phyloP scores from a whole-genome alignment of 208 protist species.

The Leishmania lainsoni region DNA sequence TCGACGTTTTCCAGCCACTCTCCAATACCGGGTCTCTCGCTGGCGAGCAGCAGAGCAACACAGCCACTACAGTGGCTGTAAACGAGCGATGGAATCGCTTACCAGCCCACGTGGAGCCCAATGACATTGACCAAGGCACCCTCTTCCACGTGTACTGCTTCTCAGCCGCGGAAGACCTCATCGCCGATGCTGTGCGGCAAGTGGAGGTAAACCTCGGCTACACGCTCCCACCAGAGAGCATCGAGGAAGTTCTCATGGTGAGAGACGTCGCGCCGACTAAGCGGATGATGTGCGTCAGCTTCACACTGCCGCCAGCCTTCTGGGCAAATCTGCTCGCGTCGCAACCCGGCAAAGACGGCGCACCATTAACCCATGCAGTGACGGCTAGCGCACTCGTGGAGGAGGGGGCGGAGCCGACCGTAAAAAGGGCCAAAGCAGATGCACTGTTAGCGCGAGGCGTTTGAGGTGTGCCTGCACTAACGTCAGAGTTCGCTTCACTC shows the following conservation, averaged over 20 bases:
- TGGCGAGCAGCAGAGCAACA: neutral
- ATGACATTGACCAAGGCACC: conserved; percentile 32
- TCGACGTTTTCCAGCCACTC: conserved; percentile 84
- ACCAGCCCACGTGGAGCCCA: conserved; percentile 6
- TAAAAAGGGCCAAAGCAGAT: neutral
- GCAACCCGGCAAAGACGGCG: neutral
- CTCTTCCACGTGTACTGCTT: conserved; percentile 92
- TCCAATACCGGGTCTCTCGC: neutral
- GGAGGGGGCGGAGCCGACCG: neutral
- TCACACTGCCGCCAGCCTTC: conserved; percentile 83
- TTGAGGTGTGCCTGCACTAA: neutral
- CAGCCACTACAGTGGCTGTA: neutral
- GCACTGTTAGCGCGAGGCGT: neutral
- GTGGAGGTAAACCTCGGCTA: conserved; percentile 66
- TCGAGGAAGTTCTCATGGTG: conserved; percentile 84
- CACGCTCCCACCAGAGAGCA: conserved; percentile 46
- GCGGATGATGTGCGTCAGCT: conserved; percentile 95
- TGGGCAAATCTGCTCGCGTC: conserved; percentile 37
- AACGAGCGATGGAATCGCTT: conserved; percentile 26
- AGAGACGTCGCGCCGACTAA: conserved; percentile 95
- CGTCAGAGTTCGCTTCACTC: neutral
- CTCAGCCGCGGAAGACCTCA: conserved; percentile 65
- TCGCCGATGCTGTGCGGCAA: conserved; percentile 69
- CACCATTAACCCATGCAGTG: neutral
- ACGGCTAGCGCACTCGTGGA: neutral